Evolutionary conservation across 1,139 yeast genomes (phyloP).

Genomic region (Sugiyamaella grinbergsii): DNA sequence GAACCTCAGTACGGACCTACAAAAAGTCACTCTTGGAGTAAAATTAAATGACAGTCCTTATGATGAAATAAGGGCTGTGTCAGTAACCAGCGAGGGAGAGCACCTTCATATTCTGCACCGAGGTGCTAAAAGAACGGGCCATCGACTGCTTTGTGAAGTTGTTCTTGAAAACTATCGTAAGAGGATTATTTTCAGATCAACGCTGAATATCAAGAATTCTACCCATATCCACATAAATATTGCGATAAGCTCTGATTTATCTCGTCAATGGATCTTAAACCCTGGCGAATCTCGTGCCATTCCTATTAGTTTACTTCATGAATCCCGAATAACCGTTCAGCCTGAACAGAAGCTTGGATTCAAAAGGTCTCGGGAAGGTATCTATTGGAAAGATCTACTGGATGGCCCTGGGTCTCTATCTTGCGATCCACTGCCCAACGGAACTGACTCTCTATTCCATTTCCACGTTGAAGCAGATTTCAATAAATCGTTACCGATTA

Average conservation of each 20-base stretch:
- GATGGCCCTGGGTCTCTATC: slow-evolving; percentile 55
- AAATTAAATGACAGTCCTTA: slow-evolving; percentile 58
- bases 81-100: slow-evolving; percentile 85
- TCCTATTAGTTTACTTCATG: slow-evolving; percentile 71
- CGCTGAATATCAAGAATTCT: slow-evolving; percentile 68
- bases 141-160: slow-evolving; percentile 72
- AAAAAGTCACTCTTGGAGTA: slow-evolving; percentile 62
- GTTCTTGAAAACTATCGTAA: slow-evolving; percentile 74
- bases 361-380: slow-evolving; percentile 63
- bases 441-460: slow-evolving; percentile 50
- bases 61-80: slow-evolving; percentile 55
- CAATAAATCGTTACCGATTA: slow-evolving; percentile 65
- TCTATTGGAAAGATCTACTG: slow-evolving; percentile 68
- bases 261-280: slow-evolving; percentile 41
- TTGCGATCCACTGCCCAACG: slow-evolving; percentile 51
- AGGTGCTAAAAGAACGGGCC: slow-evolving; percentile 62
- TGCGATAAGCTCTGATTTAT: slow-evolving; percentile 27
- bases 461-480: slow-evolving; percentile 74
- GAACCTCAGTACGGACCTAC: slow-evolving; percentile 66
- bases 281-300: slow-evolving; percentile 63
- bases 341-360: slow-evolving; percentile 61
- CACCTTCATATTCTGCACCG: slow-evolving; percentile 70
- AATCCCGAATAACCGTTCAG: slow-evolving; percentile 57
- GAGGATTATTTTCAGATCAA: slow-evolving; percentile 70
- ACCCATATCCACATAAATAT: slow-evolving; percentile 63